Evolutionary conservation across 371 early-diverging fungal species (phyloP).

Genomic region (Apophysomyces ossiformis): DNA sequence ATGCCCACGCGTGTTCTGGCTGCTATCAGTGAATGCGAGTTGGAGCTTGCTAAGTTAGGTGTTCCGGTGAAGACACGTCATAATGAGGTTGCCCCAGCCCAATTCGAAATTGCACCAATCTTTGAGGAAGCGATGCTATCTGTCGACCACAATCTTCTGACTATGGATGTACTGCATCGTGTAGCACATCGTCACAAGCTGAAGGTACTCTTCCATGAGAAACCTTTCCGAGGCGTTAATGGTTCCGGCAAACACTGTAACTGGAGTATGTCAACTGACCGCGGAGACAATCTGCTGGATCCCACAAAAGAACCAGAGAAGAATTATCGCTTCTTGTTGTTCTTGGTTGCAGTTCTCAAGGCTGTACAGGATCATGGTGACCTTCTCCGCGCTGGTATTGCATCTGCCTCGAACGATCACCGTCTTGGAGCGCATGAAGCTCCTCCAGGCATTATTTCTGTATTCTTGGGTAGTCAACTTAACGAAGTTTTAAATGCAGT

Average conservation of each 20-base stretch:
- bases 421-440: slow-evolving; percentile 98
- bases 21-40: slow-evolving; percentile 90
- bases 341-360: slow-evolving; percentile 89
- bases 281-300: slow-evolving; percentile 94
- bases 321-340: slow-evolving; percentile 95
- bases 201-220: slow-evolving; percentile 97
- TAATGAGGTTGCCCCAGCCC: slow-evolving; percentile 99
- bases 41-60: slow-evolving; percentile 92
- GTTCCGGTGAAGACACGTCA: slow-evolving; percentile 98
- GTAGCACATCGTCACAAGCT: slow-evolving; percentile 96
- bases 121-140: slow-evolving; percentile 96
- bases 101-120: slow-evolving; percentile 97
- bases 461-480: slow-evolving; percentile 95
- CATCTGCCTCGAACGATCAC: slow-evolving; percentile 95
- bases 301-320: slow-evolving; percentile 92
- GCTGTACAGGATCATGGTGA: slow-evolving; percentile 90
- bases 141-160: slow-evolving; percentile 97
- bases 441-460: slow-evolving; percentile 96
- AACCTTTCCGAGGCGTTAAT: slow-evolving; percentile 98
- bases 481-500: slow-evolving; percentile 91
- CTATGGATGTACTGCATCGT: slow-evolving; percentile 96
- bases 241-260: slow-evolving; percentile 99
- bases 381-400: slow-evolving; percentile 80
- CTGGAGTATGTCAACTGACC: slow-evolving; percentile 96
- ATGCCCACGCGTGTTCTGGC: slow-evolving; percentile 94